Conservation (phyloP, 495 filamentous ascomycete species). For the Parathielavia appendiculata region DNA sequence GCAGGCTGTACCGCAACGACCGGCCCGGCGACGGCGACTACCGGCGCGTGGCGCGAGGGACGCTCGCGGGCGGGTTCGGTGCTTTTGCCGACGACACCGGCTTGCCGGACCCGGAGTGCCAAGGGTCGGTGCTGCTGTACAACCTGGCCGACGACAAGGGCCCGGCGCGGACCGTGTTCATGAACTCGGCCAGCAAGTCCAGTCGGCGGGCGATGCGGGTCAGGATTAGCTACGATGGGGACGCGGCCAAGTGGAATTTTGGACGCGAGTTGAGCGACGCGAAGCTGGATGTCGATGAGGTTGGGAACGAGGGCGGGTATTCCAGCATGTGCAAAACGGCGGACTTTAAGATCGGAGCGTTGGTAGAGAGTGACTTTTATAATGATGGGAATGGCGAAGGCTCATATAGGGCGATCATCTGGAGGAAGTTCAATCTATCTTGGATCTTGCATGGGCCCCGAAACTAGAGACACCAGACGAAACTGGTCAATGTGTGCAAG, state of each 20-base stretch:
- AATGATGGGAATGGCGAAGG: not conserved
- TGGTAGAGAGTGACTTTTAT: slow-evolving; percentile 1
- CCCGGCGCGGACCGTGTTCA: not conserved
- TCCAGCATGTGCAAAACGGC: slow-evolving; percentile 4
- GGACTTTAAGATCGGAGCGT: not conserved
- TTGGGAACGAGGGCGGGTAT: not conserved
- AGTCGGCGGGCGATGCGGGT: not conserved
- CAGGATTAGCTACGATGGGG: not conserved
- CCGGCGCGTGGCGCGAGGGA: not conserved
- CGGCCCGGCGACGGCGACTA: not conserved
- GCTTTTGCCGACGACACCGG: not conserved
- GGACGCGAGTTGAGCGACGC: not conserved
- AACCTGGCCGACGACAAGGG: not conserved
- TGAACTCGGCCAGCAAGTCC: slow-evolving; percentile 1
- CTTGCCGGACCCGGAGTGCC: not conserved
- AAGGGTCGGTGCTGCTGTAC: slow-evolving; percentile 1
- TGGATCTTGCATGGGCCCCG: slow-evolving; percentile 1
- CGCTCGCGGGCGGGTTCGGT: not conserved
- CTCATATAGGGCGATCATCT: not conserved
- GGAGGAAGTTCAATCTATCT: not conserved
- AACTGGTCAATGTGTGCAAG: too few relatives aligned
- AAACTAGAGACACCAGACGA: not conserved
- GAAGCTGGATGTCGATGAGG: not conserved
- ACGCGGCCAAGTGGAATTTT: slow-evolving; percentile 2
- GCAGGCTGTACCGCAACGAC: slow-evolving; percentile 3